Conservation (phyloP, 345 rosid genomes). For the Gossypium thurberi region DNA sequence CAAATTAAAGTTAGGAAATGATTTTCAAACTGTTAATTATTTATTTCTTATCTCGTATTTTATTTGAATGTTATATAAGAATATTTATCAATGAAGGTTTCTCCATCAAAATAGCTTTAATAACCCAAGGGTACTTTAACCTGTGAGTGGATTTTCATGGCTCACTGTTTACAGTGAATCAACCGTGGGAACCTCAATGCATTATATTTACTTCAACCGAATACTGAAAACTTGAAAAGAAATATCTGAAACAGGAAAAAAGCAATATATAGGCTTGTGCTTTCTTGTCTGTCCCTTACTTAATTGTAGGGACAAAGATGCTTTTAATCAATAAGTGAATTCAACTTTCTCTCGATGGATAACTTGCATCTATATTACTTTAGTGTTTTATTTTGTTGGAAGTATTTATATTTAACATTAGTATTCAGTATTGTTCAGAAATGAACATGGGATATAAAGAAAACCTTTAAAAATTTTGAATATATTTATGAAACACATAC, state of each 20-base stretch:
- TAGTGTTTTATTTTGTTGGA: background rate
- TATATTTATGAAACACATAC: background rate
- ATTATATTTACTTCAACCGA: conserved; percentile 10
- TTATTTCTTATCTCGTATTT: too few species aligned
- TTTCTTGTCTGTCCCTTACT: conserved; percentile 27
- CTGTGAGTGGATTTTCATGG: conserved; percentile 37
- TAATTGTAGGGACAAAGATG: conserved; percentile 35
- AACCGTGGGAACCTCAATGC: conserved; percentile 19
- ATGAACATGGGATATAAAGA: background rate
- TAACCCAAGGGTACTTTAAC: conserved; percentile 17
- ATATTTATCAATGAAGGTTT: background rate
- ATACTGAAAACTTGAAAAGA: conserved; percentile 1
- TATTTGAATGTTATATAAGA: too few species aligned
- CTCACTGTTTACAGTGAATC: conserved; percentile 34
- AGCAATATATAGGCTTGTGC: conserved; percentile 12
- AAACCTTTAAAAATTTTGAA: background rate
- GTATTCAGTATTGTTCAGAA: too few species aligned
- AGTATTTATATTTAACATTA: too few species aligned
- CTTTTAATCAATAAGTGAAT: conserved; percentile 27
- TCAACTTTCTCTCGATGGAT: conserved; percentile 16
- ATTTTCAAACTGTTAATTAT: too few species aligned
- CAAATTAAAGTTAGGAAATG: too few species aligned
- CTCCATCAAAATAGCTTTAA: conserved; percentile 15
- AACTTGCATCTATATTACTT: background rate
- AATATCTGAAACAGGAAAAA: conserved; percentile 10